phyloP scores from a whole-genome alignment of 805 yeast species.

The Candida maris region DNA sequence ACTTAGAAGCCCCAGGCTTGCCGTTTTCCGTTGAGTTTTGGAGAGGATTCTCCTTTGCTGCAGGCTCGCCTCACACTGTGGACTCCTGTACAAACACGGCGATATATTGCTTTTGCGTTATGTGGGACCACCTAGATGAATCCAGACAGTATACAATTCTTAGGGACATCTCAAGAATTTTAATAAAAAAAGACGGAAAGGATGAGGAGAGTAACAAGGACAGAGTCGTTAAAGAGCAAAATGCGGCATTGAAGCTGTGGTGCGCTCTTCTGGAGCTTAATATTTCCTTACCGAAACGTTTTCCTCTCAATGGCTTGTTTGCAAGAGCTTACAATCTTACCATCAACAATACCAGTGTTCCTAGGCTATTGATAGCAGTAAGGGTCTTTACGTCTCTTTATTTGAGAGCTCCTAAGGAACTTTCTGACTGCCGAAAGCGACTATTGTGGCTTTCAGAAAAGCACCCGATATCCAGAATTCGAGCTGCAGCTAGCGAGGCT shows the following conservation, averaged over 20 bases:
- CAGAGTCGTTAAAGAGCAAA: constrained; percentile 22
- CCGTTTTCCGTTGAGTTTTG: constrained; percentile 39
- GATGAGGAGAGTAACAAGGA: not conserved
- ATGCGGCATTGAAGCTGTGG: constrained; percentile 26
- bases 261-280: constrained; percentile 40
- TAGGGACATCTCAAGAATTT: constrained; percentile 24
- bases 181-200: constrained; percentile 22
- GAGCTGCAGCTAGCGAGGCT: constrained; percentile 18
- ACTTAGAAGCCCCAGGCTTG: constrained; percentile 6
- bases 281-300: constrained; percentile 28
- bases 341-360: constrained; percentile 41
- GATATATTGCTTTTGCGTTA: constrained; percentile 33
- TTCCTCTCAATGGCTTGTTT: constrained; percentile 35
- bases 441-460: constrained; percentile 21
- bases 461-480: constrained; percentile 22
- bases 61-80: constrained; percentile 54
- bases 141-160: constrained; percentile 16
- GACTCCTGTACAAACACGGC: constrained; percentile 42
- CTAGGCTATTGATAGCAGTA: constrained; percentile 38
- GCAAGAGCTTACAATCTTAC: constrained; percentile 54
- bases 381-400: constrained; percentile 41
- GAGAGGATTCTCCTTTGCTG: constrained; percentile 51
- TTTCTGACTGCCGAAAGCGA: constrained; percentile 19
- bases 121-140: constrained; percentile 19
- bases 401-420: constrained; percentile 7